phyloP scores from a whole-genome alignment of 371 early-diverging fungal genomes.

The Actinomortierella ambigua region DNA sequence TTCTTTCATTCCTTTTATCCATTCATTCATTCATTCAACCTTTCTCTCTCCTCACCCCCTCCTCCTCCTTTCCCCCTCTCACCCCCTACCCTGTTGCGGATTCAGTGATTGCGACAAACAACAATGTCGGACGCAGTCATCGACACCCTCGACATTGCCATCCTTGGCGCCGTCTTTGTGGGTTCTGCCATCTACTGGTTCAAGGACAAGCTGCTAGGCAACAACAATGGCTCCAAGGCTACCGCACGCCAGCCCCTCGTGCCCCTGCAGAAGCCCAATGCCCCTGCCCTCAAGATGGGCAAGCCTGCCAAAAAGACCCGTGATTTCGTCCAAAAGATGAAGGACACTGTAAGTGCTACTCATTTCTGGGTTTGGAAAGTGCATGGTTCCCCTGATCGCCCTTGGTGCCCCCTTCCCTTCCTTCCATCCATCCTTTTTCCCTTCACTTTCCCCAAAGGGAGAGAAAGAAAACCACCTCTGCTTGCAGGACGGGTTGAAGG shows the following conservation, averaged over 20 bases:
- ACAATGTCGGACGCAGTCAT: conserved; percentile 45
- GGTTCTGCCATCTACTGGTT: conserved; percentile 48
- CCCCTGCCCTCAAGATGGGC: conserved; percentile 38
- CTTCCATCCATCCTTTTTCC: background rate
- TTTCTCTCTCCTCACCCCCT: background rate
- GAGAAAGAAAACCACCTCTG: background rate
- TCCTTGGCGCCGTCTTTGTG: conserved; percentile 43
- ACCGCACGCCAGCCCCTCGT: conserved; percentile 25
- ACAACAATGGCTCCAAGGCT: background rate
- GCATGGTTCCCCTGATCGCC: no score
- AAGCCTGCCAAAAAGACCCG: conserved; percentile 51
- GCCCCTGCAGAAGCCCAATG: conserved; percentile 40
- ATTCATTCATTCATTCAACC: background rate
- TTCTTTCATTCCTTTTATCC: background rate
- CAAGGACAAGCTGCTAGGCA: conserved; percentile 44
- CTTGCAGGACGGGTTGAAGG: background rate
- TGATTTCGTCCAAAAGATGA: conserved; percentile 69
- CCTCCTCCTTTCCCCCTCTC: background rate
- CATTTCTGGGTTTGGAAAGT: no score
- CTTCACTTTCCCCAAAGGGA: background rate
- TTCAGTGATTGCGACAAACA: no score
- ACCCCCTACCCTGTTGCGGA: background rate
- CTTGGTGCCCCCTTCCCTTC: background rate
- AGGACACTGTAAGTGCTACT: conserved; percentile 53
- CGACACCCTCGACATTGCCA: conserved; percentile 46